Conservation (phyloP, 441 rosid species). For the Aquilaria agallochum region DNA sequence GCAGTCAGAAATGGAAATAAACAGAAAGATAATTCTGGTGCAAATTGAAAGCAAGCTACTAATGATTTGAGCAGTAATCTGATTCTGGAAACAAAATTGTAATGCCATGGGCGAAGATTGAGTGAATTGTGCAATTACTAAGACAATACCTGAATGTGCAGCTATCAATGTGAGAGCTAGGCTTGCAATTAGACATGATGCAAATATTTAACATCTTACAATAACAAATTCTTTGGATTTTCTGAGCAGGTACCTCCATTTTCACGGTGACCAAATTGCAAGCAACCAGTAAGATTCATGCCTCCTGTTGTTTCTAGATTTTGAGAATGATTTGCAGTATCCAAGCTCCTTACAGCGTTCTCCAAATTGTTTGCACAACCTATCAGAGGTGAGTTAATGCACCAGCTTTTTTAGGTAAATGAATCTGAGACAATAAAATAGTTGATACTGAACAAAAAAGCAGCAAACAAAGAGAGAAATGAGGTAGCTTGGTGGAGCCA, state of each 20-base stretch:
- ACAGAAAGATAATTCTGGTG: too few species aligned
- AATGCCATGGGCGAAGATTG: too few species aligned
- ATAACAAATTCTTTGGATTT: too few species aligned
- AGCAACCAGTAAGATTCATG: slow-evolving; percentile 31
- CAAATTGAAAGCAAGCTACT: too few species aligned
- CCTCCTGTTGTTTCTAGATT: slow-evolving; percentile 50
- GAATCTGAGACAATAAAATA: slow-evolving; percentile 4
- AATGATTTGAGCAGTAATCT: too few species aligned
- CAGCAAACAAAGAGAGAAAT: background rate
- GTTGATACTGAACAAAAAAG: slow-evolving; percentile 3
- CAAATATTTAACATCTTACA: too few species aligned
- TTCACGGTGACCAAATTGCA: slow-evolving; percentile 70
- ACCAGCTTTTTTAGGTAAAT: slow-evolving; percentile 37
- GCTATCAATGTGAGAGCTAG: too few species aligned
- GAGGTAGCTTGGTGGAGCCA: background rate
- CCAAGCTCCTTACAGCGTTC: slow-evolving; percentile 45
- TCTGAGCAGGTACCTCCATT: slow-evolving; percentile 60
- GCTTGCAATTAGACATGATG: too few species aligned
- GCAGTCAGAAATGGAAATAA: too few species aligned
- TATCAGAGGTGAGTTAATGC: slow-evolving; percentile 41
- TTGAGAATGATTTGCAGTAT: slow-evolving; percentile 32
- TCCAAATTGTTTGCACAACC: slow-evolving; percentile 45
- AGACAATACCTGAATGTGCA: too few species aligned
- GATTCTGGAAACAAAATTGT: too few species aligned
- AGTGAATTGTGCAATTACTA: too few species aligned